Base-by-base conservation (phyloP, 352 stramenopile species). In the Globisporangium solare region DNA sequence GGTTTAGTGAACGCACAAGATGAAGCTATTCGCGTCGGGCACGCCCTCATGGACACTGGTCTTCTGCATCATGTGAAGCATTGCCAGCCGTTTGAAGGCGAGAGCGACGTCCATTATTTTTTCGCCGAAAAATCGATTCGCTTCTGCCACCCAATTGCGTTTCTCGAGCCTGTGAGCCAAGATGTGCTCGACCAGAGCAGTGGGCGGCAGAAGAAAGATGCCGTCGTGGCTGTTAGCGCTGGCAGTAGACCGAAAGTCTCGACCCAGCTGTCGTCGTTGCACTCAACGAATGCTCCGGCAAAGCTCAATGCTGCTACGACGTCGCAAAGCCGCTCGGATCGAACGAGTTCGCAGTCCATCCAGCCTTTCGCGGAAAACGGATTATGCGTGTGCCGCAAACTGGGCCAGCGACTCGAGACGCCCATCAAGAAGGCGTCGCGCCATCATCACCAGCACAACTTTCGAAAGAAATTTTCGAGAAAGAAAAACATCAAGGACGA, bases 11-110 rank as follows among this genome's bases (percentile, higher is more conserved):
- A 62, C 6, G 69, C 61, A 2, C 54, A 64, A 4, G 64, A 57
- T 8, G 76, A 86, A 63, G 73, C 60, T 1, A 58, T 70, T 17
- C 73, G 76, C 1, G 41, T 86, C 6, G 76, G 76, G 17, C 83
- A 83, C 35, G 72, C 74, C 54, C 71, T 86, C 48, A 83, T 85
- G 75, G 74, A 79, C 47, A 63, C 75, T 35, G 5, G 73, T 20
- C 20, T 21, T 12, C 20, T 17, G n/a, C 3, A 31, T 32, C 18
- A 17, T 53, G 27, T 27, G 17, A 35, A 35, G 27, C 27, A 35
- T 35, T 35, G 27, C 27, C 27, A 35, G 7, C 27, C 27, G 27
- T 35, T 35, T 35, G 27, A 35, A 35, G 27, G 27, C 27, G 27
- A 35, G 5, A 35, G 27, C 27, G 27, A 35, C 7, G 27, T 35